Evolutionary conservation across 2,329 filamentous ascomycete genomes (phyloP).

Genomic region (Sphaerulina populicola): DNA sequence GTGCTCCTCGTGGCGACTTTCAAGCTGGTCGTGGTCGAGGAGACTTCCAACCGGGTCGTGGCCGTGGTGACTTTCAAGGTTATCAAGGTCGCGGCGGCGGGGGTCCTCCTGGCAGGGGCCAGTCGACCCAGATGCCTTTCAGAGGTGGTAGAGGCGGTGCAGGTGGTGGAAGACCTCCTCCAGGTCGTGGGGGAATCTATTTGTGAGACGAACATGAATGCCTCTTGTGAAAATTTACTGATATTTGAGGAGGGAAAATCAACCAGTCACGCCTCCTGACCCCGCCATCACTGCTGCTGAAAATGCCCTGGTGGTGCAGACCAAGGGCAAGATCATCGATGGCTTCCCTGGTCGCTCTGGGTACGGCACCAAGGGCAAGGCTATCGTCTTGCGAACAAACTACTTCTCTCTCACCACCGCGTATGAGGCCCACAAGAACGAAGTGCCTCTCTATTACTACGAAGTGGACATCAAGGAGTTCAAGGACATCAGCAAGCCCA

Average conservation of each 20-base stretch:
- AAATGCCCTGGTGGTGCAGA: constrained; percentile 22
- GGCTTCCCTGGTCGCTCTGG: constrained; percentile 31
- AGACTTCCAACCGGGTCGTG: constrained; percentile 8
- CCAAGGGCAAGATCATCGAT: constrained; percentile 24
- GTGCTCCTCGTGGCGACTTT: background rate
- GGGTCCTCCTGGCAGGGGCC: constrained; percentile 11
- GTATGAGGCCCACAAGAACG: constrained; percentile 24
- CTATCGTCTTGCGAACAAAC: constrained; percentile 38
- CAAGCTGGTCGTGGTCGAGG: constrained; percentile 9
- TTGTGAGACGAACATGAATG: constrained; percentile 15
- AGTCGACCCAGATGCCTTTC: constrained; percentile 11
- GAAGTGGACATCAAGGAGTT: constrained; percentile 30
- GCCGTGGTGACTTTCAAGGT: constrained; percentile 19
- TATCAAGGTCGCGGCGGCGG: constrained; percentile 12
- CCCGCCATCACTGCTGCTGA: constrained; percentile 22
- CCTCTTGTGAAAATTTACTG: constrained; percentile 9
- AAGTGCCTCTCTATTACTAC: constrained; percentile 36
- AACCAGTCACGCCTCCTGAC: constrained; percentile 21
- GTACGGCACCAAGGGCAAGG: constrained; percentile 35
- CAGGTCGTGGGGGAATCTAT: constrained; percentile 21
- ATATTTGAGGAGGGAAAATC: constrained; percentile 20
- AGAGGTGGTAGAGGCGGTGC: constrained; percentile 20
- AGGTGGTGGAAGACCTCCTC: constrained; percentile 5
- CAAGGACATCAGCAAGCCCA: constrained; percentile 35
- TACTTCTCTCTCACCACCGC: constrained; percentile 35